Evolutionary conservation across 2,329 filamentous ascomycete species (phyloP).

Genomic region (Apiospora sp.): DNA sequence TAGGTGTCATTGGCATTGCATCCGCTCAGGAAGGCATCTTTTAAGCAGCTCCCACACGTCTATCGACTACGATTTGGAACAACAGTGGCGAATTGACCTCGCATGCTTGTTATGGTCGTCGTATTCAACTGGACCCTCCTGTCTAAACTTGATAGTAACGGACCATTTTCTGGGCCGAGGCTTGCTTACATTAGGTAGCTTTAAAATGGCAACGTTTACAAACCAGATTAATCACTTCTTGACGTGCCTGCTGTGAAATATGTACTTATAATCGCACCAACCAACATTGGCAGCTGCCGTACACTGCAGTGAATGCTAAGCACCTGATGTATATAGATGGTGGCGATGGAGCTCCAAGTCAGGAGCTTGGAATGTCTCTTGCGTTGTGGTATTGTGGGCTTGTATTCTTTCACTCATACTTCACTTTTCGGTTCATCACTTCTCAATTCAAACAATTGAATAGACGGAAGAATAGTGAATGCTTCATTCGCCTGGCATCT

Average conservation of each 20-base stretch:
- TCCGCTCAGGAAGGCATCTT: constrained; percentile 64
- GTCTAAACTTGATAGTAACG: not conserved
- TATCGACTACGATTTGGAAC: not conserved
- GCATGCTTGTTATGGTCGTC: not conserved
- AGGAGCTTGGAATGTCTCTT: too few species aligned
- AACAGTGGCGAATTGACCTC: not conserved
- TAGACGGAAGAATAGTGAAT: not conserved
- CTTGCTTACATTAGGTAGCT: not conserved
- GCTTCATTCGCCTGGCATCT: not conserved
- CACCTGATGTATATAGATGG: not conserved
- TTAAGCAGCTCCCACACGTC: not conserved
- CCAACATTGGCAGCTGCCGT: not conserved
- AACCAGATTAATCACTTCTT: not conserved
- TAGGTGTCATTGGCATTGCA: constrained; percentile 85
- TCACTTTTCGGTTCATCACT: not conserved
- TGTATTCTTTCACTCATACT: not conserved
- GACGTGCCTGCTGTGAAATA: not conserved
- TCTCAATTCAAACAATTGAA: not conserved
- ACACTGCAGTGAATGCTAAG: too few species aligned
- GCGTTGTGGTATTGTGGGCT: too few species aligned
- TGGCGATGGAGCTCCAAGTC: not conserved
- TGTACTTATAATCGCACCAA: not conserved
- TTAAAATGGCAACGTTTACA: not conserved
- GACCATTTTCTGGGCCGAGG: not conserved
- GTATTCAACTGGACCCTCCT: not conserved